Evolutionary conservation across 2,329 filamentous ascomycete genomes (phyloP).

Genomic region (Grosmannia serpens): DNA sequence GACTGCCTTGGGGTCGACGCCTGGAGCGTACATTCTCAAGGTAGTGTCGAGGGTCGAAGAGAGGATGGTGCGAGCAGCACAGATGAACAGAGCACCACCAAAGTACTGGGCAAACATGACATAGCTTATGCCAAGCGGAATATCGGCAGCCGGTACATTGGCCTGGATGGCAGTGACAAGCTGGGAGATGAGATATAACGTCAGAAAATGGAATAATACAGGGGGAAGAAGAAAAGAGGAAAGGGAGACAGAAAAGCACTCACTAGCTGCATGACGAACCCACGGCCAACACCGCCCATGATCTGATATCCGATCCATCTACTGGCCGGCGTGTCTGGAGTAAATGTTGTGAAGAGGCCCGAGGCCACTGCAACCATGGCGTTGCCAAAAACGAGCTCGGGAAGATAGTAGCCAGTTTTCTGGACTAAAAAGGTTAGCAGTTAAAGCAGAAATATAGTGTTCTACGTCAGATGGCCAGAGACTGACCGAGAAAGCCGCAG

Average conservation of each 20-base stretch:
- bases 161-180: constrained; percentile 40
- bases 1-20: constrained; percentile 35
- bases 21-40: constrained; percentile 31
- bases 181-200: constrained; percentile 24
- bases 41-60: constrained; percentile 48
- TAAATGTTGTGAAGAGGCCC: constrained; percentile 44
- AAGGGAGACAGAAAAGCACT: not conserved
- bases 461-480: too few species aligned
- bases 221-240: not conserved
- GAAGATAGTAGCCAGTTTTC: constrained; percentile 30
- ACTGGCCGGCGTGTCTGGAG: constrained; percentile 30
- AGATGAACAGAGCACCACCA: constrained; percentile 54
- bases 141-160: constrained; percentile 32
- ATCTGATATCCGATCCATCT: constrained; percentile 50
- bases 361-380: constrained; percentile 30
- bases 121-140: constrained; percentile 38
- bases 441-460: not conserved
- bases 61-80: constrained; percentile 56
- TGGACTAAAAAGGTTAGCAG: constrained; percentile 11
- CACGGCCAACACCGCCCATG: constrained; percentile 25
- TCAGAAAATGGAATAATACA: constrained; percentile 26
- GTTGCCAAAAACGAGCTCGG: constrained; percentile 27
- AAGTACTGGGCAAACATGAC: constrained; percentile 53
- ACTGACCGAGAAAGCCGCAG: constrained; percentile 5
- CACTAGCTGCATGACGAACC: constrained; percentile 10